Evolutionary conservation across 108 stramenopile species (phyloP).

Genomic region (Cyclostephanos tholiformis): DNA sequence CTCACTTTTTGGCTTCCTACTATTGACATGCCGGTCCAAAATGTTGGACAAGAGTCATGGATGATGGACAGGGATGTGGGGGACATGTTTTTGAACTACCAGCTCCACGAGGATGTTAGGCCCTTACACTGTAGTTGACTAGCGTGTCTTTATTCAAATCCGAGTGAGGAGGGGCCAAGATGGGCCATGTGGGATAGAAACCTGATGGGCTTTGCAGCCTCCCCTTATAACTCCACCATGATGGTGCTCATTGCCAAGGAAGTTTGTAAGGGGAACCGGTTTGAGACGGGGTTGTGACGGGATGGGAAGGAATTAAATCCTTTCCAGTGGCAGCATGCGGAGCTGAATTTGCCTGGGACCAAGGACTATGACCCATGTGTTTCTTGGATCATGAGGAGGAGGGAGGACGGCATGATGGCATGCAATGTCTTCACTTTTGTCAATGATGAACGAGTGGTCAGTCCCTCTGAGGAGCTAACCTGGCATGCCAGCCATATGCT

Average conservation of each 20-base stretch:
- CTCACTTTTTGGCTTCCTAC: slow-evolving; percentile 56
- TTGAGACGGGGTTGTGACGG: neutral
- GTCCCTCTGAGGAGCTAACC: neutral
- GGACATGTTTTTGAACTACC: slow-evolving; percentile 2
- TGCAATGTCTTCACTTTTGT: slow-evolving; percentile 38
- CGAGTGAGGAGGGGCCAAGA: too few relatives aligned
- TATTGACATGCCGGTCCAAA: slow-evolving; percentile 9
- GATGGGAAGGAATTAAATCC: slow-evolving; percentile 25
- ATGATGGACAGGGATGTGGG: neutral
- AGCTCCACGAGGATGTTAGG: slow-evolving; percentile 25
- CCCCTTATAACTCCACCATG: slow-evolving; percentile 32
- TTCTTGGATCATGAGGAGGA: slow-evolving; percentile 41
- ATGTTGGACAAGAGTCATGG: neutral
- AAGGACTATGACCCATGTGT: slow-evolving; percentile 30
- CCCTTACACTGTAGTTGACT: slow-evolving; percentile 43
- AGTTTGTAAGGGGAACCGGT: slow-evolving; percentile 29
- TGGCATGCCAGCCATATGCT: slow-evolving; percentile 15
- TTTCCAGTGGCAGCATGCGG: slow-evolving; percentile 42
- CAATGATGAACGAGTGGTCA: slow-evolving; percentile 37
- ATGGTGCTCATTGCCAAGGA: slow-evolving; percentile 39
- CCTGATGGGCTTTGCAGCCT: slow-evolving; percentile 49
- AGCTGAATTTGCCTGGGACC: slow-evolving; percentile 52
- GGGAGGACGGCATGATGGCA: slow-evolving; percentile 44
- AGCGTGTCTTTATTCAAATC: too few relatives aligned
- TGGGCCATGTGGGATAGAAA: slow-evolving; percentile 39